phyloP scores from a whole-genome alignment of 805 yeast species.

The Kuraishia borneana region DNA sequence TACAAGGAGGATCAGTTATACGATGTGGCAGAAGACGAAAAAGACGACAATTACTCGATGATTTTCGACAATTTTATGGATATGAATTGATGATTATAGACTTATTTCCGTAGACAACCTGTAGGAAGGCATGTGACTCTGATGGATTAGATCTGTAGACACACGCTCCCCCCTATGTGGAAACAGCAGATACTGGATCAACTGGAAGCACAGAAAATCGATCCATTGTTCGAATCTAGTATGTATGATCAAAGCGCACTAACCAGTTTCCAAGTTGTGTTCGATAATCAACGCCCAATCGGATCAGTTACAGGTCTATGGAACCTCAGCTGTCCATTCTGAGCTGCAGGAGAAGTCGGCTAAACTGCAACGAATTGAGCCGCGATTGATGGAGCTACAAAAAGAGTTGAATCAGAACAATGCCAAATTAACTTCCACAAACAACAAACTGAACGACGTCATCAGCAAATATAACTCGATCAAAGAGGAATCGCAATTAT shows the following conservation, averaged over 20 bases:
- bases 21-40: not conserved
- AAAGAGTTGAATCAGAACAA: too few relatives aligned
- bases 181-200: not conserved
- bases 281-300: not conserved
- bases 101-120: not conserved
- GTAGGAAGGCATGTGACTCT: not conserved
- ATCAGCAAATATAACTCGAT: not conserved
- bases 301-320: not conserved
- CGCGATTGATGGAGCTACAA: too few relatives aligned
- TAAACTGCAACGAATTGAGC: too few relatives aligned
- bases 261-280: not conserved
- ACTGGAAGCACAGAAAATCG: not conserved
- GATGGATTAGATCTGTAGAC: not conserved
- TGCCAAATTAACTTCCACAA: too few relatives aligned
- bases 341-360: too few relatives aligned
- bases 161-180: not conserved
- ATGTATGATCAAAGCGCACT: too few relatives aligned
- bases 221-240: too few relatives aligned
- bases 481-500: conserved; percentile 21
- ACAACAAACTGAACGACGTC: too few relatives aligned
- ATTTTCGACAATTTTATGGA: not conserved
- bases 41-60: not conserved
- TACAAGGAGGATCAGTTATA: not conserved
- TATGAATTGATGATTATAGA: not conserved
- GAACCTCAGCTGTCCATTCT: not conserved